These are phyloP conservation scores for Cyclotella sp. DNA, from an alignment of 108 stramenopile species.

Conservation along the genomic window DNA sequence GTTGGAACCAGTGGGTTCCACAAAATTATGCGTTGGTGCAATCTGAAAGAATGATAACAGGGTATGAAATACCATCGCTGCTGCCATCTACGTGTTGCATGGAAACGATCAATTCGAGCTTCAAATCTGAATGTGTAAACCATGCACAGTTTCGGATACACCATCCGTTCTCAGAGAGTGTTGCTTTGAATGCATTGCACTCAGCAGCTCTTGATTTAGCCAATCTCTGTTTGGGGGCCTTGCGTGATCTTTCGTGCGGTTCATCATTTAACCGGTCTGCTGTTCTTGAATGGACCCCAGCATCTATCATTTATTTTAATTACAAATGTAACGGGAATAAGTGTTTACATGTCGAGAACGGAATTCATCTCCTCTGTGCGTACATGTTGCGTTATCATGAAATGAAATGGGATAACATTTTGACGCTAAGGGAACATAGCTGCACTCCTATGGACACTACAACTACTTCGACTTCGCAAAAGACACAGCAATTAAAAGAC, in stretches of 20 bases:
- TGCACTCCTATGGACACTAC: not conserved
- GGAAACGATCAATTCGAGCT: not conserved
- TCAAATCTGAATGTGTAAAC: not conserved
- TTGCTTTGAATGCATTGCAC: constrained; percentile 27
- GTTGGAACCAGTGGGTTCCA: constrained; percentile 2
- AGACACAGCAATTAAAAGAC: not conserved
- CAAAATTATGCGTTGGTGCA: not conserved
- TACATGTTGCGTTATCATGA: constrained; percentile 48
- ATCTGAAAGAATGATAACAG: not conserved
- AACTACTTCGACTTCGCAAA: not conserved
- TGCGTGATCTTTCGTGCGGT: constrained; percentile 63
- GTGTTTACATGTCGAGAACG: constrained; percentile 24
- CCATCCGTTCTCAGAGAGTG: not conserved
- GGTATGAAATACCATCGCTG: not conserved
- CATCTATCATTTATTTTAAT: not conserved
- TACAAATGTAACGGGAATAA: not conserved
- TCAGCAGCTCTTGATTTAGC: constrained; percentile 39
- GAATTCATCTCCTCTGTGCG: constrained; percentile 35
- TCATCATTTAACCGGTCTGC: constrained; percentile 51
- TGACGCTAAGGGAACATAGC: constrained; percentile 20
- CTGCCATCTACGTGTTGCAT: not conserved
- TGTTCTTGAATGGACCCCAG: constrained; percentile 47
- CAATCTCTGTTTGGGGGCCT: constrained; percentile 43
- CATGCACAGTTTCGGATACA: not conserved
- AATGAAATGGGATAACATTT: constrained; percentile 49